A percentile compares a stretch with the other conserved stretches of the same genome.
phyloP scores from a whole-genome alignment of 1,284 basidiomycete genomes.

The Heterobasidion parviporum region DNA sequence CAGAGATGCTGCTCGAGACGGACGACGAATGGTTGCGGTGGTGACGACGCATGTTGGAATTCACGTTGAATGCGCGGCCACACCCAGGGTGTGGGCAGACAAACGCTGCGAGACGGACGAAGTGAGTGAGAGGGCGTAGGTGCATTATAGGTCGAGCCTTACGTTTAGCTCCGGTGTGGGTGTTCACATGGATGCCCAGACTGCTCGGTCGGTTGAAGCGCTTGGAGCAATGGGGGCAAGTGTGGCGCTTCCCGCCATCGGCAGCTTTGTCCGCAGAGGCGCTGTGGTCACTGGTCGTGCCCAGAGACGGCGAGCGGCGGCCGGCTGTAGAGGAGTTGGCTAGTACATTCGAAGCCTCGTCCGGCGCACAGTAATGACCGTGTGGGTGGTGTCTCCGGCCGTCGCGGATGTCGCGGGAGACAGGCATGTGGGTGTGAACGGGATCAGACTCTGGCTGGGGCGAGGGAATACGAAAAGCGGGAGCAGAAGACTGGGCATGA shows the following conservation, averaged over 20 bases:
- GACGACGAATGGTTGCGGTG: slow-evolving; percentile 51
- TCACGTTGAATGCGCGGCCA: slow-evolving; percentile 69
- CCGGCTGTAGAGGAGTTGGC: too few species aligned
- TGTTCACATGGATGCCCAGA: slow-evolving; percentile 67
- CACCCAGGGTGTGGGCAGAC: slow-evolving; percentile 67
- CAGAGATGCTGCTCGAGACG: neutral
- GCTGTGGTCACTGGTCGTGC: too few species aligned
- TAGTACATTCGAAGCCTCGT: too few species aligned
- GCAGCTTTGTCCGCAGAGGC: too few species aligned
- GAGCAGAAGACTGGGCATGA: too few species aligned
- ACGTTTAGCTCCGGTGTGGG: slow-evolving; percentile 73
- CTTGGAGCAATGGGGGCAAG: slow-evolving; percentile 59
- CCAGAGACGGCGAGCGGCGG: too few species aligned
- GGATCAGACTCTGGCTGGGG: too few species aligned
- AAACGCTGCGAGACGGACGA: slow-evolving; percentile 41
- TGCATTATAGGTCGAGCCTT: slow-evolving; percentile 20
- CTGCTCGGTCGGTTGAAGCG: slow-evolving; percentile 74
- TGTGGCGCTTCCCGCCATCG: slow-evolving; percentile 31
- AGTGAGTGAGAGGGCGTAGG: neutral
- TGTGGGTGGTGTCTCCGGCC: too few species aligned
- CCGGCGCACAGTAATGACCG: too few species aligned
- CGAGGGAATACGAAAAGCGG: too few species aligned
- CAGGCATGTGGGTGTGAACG: too few species aligned
- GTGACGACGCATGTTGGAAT: slow-evolving; percentile 76
- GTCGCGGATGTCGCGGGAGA: too few species aligned